A percentile compares a stretch with the other conserved stretches of the same genome.
Conservation (phyloP, 2,329 filamentous ascomycete genomes). For the Fusarium transvaalense region DNA sequence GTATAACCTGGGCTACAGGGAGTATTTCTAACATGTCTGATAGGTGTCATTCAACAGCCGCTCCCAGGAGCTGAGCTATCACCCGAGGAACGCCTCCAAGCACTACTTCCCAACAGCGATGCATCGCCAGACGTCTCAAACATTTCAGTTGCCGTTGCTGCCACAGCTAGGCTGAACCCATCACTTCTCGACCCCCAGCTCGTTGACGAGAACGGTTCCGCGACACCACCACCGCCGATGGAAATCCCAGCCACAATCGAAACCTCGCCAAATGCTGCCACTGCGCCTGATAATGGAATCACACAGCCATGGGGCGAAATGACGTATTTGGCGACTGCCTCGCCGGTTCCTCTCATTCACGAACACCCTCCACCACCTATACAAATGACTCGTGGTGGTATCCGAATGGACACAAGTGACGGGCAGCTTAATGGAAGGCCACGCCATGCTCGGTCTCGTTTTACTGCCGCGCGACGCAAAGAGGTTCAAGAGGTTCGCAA, state of each 20-base stretch:
- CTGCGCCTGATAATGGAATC: slow-evolving; percentile 42
- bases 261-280: slow-evolving; percentile 40
- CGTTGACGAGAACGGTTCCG: slow-evolving; percentile 49
- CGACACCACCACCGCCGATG: slow-evolving; percentile 50
- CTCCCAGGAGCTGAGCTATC: slow-evolving; percentile 55
- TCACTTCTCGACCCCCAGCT: slow-evolving; percentile 67
- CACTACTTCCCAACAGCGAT: slow-evolving; percentile 56
- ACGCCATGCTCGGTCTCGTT: slow-evolving; percentile 68
- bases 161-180: slow-evolving; percentile 66
- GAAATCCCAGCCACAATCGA: slow-evolving; percentile 42
- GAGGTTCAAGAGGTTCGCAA: slow-evolving; percentile 75
- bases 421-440: slow-evolving; percentile 60
- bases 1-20: background rate
- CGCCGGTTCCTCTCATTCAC: slow-evolving; percentile 50
- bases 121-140: slow-evolving; percentile 61
- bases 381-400: slow-evolving; percentile 60
- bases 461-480: slow-evolving; percentile 69
- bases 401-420: slow-evolving; percentile 65
- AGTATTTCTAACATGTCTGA: slow-evolving; percentile 22
- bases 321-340: slow-evolving; percentile 60
- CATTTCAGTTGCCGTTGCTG: slow-evolving; percentile 68
- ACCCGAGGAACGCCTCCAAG: slow-evolving; percentile 65
- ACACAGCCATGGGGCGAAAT: slow-evolving; percentile 67
- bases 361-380: slow-evolving; percentile 52
- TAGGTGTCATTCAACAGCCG: slow-evolving; percentile 43